phyloP scores from a whole-genome alignment of 164 flowering plant genomes.

The Saururus chinensis region DNA sequence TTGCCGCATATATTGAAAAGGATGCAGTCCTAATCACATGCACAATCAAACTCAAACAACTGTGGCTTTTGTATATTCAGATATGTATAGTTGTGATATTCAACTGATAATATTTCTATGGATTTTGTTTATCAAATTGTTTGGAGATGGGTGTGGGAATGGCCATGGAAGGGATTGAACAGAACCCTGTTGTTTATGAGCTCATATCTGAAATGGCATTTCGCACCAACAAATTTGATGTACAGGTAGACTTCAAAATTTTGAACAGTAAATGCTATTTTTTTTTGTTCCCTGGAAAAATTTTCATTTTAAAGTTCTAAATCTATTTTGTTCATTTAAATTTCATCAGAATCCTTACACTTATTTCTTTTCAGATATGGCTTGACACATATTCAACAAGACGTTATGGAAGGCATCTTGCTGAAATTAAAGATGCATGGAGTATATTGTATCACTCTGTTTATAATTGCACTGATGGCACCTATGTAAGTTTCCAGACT shows the following conservation, averaged over 20 bases:
- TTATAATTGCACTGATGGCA: conserved; percentile 77
- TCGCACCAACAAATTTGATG: conserved; percentile 36
- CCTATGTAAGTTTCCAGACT: conserved; percentile 35
- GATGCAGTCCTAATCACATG: too few relatives aligned
- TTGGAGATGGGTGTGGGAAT: conserved; percentile 69
- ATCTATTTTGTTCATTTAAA: not conserved
- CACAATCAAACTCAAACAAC: too few relatives aligned
- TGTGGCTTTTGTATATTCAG: too few relatives aligned
- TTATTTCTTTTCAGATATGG: conserved; percentile 37
- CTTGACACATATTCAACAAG: conserved; percentile 37
- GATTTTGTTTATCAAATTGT: conserved; percentile 1
- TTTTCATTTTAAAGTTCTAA: too few relatives aligned
- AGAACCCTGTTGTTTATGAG: conserved; percentile 76
- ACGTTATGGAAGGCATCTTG: conserved; percentile 45
- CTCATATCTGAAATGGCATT: conserved; percentile 86
- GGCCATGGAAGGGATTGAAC: conserved; percentile 83
- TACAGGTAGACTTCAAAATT: conserved; percentile 26
- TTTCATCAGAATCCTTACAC: not conserved
- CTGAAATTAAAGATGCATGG: conserved; percentile 56
- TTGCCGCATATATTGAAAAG: too few relatives aligned
- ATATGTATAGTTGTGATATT: too few relatives aligned
- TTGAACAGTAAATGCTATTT: not conserved
- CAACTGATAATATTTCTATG: not conserved
- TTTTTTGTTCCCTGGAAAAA: not conserved
- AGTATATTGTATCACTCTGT: conserved; percentile 45